phyloP scores from a whole-genome alignment of 2,329 filamentous ascomycete species.

The Thyridium curvatum region DNA sequence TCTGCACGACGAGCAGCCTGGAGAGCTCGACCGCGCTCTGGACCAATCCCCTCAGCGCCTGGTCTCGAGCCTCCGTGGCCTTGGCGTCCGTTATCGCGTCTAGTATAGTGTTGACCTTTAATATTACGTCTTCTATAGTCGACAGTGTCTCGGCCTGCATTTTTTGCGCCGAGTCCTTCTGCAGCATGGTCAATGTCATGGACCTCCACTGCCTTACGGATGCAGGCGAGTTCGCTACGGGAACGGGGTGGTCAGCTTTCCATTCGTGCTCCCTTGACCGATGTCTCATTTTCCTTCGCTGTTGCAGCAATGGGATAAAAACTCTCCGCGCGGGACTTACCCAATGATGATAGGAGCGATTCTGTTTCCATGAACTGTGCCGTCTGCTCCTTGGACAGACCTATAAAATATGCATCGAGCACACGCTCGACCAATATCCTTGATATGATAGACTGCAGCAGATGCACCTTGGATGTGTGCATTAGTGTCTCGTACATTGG shows the following conservation, averaged over 20 bases:
- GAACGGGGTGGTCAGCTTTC: not conserved
- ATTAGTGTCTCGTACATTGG: constrained; percentile 53
- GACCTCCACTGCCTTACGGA: constrained; percentile 62
- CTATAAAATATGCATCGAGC: constrained; percentile 59
- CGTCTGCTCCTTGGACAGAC: constrained; percentile 49
- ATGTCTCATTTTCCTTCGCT: not conserved
- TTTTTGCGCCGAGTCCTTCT: constrained; percentile 41
- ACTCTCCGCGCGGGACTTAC: too few species aligned
- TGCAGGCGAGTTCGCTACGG: constrained; percentile 28
- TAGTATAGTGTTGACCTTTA: constrained; percentile 42
- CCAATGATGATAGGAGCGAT: constrained; percentile 32
- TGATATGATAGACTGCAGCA: constrained; percentile 58
- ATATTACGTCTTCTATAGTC: constrained; percentile 35
- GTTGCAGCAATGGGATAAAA: too few species aligned
- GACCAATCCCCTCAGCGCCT: constrained; percentile 46
- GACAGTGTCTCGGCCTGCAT: constrained; percentile 38
- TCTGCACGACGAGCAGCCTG: constrained; percentile 50
- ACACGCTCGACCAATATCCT: constrained; percentile 53
- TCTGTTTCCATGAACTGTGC: constrained; percentile 43
- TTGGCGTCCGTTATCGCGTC: constrained; percentile 38
- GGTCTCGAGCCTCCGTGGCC: constrained; percentile 38
- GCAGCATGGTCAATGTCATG: constrained; percentile 53
- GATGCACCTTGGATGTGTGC: constrained; percentile 48
- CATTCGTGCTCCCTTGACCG: not conserved
- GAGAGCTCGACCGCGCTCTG: constrained; percentile 49